phyloP scores from a whole-genome alignment of 352 stramenopile species.

The Phytophthora fragariae region DNA sequence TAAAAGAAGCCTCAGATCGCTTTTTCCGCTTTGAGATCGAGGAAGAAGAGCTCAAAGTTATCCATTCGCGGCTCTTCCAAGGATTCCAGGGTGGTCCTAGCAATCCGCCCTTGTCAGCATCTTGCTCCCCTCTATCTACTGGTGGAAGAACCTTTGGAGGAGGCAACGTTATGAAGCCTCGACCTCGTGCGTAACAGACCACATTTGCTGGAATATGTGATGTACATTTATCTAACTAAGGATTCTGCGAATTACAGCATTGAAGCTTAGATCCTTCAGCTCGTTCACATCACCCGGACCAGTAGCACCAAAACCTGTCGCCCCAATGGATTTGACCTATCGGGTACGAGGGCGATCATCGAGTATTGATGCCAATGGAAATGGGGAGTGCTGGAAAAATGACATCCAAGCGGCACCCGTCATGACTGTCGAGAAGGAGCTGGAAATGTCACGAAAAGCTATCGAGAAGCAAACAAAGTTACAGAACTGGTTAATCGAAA shows the following conservation, averaged over 20 bases:
- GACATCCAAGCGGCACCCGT: conserved; percentile 40
- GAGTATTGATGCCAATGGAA: conserved; percentile 31
- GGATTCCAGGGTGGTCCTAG: conserved; percentile 28
- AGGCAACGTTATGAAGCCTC: conserved; percentile 22
- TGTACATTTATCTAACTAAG: conserved; percentile 4
- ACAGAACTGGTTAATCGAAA: conserved; percentile 91
- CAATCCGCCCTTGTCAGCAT: conserved; percentile 18
- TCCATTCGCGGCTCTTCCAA: conserved; percentile 66
- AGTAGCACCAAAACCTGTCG: conserved; percentile 20
- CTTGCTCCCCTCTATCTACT: conserved; percentile 19
- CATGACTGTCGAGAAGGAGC: conserved; percentile 65
- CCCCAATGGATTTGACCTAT: conserved; percentile 62
- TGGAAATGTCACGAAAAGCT: conserved; percentile 76
- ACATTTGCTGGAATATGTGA: not conserved
- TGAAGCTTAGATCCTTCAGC: conserved; percentile 36
- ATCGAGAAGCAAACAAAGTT: conserved; percentile 92
- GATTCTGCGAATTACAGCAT: conserved; percentile 15
- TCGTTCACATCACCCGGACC: conserved; percentile 35
- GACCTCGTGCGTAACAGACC: conserved; percentile 39
- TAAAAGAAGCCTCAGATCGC: conserved; percentile 80
- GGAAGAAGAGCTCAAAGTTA: conserved; percentile 90
- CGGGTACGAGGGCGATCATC: conserved; percentile 64
- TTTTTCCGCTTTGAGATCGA: conserved; percentile 96
- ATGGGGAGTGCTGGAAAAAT: conserved; percentile 56
- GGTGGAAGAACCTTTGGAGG: conserved; percentile 6